Base-by-base conservation (phyloP, 2,329 filamentous ascomycete species). In the Verticillium dahliae region DNA sequence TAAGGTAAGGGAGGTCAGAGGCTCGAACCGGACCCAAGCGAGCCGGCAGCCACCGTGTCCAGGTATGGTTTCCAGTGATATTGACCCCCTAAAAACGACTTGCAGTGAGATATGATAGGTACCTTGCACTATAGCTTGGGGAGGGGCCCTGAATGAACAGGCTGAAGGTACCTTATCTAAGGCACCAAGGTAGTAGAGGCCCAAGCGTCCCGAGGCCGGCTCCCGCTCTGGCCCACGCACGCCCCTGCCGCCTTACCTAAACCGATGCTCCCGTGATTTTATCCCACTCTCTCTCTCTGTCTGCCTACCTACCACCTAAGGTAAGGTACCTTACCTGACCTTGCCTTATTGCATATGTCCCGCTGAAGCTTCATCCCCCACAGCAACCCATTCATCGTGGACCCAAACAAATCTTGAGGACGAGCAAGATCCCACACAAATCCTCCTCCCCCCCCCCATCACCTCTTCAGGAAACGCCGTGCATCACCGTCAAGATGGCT, bases 401-500 rank as follows among this genome's bases (percentile, higher is more conserved):
- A 52, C 45, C 45, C 45, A 52, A 52, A 52, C 45, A 52, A 52
- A 52, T 52, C 45, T 52, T 52, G 45, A 52, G 45, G 55, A 57
- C 55, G 35, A 57, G 35, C 55, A 34, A 56, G 22, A 64, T 52
- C 45, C 41, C 56, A 62, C 38, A 34, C 50, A 61, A 31, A 35
- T 41, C 27, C 27, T 31, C 18, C 18, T 22, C 18, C 18, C 50
- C 39, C 54, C 38, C 33, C 37, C 57, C 41, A 9, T 57, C n/a
- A 60, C 56, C 22, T 58, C 34, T 34, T 41, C 56, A 15, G 10
- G 27, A 56, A 6, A 18, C 57, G 15, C 14, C 41, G 15, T 6
- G 18, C 18, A 37, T 18, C 18, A 34, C 31, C 13, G 62, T 71
- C 72, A 81, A 67, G 72, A 86, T 86, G 84, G 81, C 83, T 72